Base-by-base conservation (phyloP, 2,329 filamentous ascomycete species). In the Aspergillus spinulosporus region DNA sequence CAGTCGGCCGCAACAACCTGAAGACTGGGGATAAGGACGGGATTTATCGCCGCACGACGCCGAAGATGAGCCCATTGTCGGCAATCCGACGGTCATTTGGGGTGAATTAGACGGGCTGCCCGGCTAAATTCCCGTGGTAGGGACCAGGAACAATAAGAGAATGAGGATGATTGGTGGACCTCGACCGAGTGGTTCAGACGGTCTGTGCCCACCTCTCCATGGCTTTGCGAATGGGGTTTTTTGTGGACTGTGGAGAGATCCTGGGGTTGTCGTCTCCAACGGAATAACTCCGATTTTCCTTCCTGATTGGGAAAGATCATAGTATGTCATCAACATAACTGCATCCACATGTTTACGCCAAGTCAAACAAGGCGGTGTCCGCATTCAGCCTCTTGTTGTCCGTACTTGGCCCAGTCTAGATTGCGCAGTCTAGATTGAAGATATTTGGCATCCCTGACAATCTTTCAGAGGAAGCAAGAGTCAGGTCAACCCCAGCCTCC, bases 271-370 rank as follows among this genome's bases (percentile, higher is more conserved):
- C 14, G 39, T 5, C 39, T 21, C 5, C 26, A 15, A 46, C 50
- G 50, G 50, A 52, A n/a, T 31, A 37, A 28, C 50, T 52, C 50
- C 50, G 50, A 52, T 21, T 46, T 45, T 52, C 50, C 50, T 31
- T 12, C 39, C 12, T 40, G 42, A 29, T 4, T 4, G 1, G 9
- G 21, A 21, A 21, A 21, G 21, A 21, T 21, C 21, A 21, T 21
- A 21, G 34, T 37, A 37, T 12, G n/a, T 37, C 34, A 37, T 37
- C 34, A 37, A 11, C 9, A 37, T 21, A 21, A 21, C 21, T 21
- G 21, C 21, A 21, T 21, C 21, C 21, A 37, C 9, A 12, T 37
- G 34, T 12, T 37, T 8, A 37, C 4, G 34, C n/a, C 11, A 12
- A 37, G 34, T 12, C 7, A 12, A 12, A 9, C 4, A 12, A 11